Evolutionary conservation across 2,329 filamentous ascomycete species (phyloP).

Genomic region (Beauveria brongniartii): DNA sequence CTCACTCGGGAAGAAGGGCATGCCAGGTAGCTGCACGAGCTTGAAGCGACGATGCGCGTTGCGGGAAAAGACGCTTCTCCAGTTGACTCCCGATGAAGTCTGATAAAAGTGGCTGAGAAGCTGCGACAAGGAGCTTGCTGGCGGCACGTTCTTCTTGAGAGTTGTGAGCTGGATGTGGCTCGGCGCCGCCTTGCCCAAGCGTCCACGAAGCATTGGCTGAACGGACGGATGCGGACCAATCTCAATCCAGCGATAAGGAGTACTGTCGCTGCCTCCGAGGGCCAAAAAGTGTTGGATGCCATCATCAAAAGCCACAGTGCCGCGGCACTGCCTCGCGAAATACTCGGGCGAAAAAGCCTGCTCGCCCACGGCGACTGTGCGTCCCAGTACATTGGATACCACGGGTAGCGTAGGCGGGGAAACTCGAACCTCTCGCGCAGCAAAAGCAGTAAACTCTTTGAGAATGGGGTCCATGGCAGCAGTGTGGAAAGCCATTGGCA

Average conservation of each 20-base stretch:
- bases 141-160: neutral
- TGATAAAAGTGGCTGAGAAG: neutral
- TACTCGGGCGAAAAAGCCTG: neutral
- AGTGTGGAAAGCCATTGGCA: constrained; percentile 24
- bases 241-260: neutral
- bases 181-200: neutral
- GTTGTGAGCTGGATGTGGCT: neutral
- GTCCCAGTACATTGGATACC: constrained; percentile 15
- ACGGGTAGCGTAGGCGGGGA: constrained; percentile 3
- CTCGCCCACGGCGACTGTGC: neutral
- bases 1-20: neutral
- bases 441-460: constrained; percentile 11
- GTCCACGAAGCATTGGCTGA: neutral
- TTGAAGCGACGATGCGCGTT: neutral
- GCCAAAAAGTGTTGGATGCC: neutral
- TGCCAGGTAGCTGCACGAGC: neutral
- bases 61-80: neutral
- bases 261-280: neutral
- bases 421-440: neutral
- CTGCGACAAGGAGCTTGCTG: neutral
- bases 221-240: neutral
- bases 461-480: constrained; percentile 20
- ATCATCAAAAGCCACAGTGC: neutral
- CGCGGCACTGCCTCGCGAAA: neutral
- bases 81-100: neutral